Base-by-base conservation (phyloP, 495 filamentous ascomycete genomes). In the Trichoderma erinaceum region DNA sequence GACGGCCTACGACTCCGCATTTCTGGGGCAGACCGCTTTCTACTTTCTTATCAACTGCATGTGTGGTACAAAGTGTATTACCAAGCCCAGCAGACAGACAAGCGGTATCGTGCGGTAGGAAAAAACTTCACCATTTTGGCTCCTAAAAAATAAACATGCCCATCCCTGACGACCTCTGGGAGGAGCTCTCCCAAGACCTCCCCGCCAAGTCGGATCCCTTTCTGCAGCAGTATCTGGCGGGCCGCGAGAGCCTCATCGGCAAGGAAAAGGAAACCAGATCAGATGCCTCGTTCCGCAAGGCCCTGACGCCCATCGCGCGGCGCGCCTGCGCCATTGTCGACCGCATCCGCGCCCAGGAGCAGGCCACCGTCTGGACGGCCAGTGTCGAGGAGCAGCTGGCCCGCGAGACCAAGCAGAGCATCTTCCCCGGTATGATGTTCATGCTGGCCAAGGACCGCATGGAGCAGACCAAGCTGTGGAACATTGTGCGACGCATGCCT, bases 341-440 rank as follows among this genome's bases (percentile, higher is more conserved):
- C 15, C 84, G 85, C 64, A 94, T 98, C 71, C 87, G 92, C 65
- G 84, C 84, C 67, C 85, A 91, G 65, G 95, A 98, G 77, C 84
- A 85, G 67, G 77, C 80, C 11, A 87, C 85, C 16, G 78, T 92
- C 65, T 95, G 91, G 90, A 90, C 87, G 23, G 80, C 80, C 41
- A 85, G 87, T 27, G 83, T 88, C 38, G 89, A 93, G 68, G 87
- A 91, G 68, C 79, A 81, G 8, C 78, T 89, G 3, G 86, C 85
- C 1, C 78, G 81, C 68, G 73, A 81, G 65, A 73, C 78, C 41
- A 80, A 86, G 48, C 80, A 80, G 13, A 83, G 85, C 65, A 79
- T 91, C 29, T 88, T 90, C 73, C 92, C 92, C 1, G 92, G 93
- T 1, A 94, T 96, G 85, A 93, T 94, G 89, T 96, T 96, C 72